phyloP scores from a whole-genome alignment of 176 grass and related monocot genomes.

The Oryza coarctata region DNA sequence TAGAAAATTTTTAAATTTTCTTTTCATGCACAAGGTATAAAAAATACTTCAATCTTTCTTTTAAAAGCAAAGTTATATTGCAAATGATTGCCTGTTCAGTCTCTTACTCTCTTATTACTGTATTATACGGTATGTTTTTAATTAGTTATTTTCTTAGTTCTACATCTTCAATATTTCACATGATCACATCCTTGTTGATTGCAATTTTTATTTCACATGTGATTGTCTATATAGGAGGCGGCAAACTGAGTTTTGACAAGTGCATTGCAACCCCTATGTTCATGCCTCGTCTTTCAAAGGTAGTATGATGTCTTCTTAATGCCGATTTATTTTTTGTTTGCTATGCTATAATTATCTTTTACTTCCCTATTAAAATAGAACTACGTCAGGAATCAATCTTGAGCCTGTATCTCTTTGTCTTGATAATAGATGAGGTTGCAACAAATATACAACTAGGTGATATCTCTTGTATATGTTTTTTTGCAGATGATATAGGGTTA shows the following conservation, averaged over 20 bases:
- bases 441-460: too few species aligned
- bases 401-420: too few species aligned
- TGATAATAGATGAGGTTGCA: too few species aligned
- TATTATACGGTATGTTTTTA: not conserved
- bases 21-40: not conserved
- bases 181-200: slow-evolving; percentile 26
- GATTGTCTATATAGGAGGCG: slow-evolving; percentile 61
- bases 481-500: too few species aligned
- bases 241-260: slow-evolving; percentile 95
- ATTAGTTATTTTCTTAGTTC: not conserved
- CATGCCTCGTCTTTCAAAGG: slow-evolving; percentile 98
- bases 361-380: too few species aligned
- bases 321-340: slow-evolving; percentile 19
- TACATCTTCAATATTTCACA: slow-evolving; percentile 20
- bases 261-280: slow-evolving; percentile 97
- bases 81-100: not conserved
- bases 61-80: not conserved
- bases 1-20: not conserved
- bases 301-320: slow-evolving; percentile 31
- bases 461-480: too few species aligned
- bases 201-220: not conserved
- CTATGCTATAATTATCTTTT: slow-evolving; percentile 6
- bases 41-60: not conserved
- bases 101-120: not conserved
- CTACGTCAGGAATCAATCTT: too few species aligned